phyloP scores from a whole-genome alignment of 108 stramenopile species.

The Stephanodiscus triporus region DNA sequence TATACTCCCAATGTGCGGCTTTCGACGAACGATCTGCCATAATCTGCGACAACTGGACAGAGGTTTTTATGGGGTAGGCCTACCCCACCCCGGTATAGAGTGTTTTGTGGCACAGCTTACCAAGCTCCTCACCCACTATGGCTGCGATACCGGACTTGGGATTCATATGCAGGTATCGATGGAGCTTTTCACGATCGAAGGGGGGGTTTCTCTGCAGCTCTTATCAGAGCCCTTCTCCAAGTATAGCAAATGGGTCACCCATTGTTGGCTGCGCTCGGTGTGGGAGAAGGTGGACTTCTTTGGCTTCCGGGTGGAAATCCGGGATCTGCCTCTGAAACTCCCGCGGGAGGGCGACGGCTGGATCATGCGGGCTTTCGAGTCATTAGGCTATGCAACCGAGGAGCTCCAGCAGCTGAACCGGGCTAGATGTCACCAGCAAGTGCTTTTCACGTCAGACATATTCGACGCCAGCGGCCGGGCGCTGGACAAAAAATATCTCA shows the following conservation, averaged over 20 bases:
- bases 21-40: not conserved
- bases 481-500: conserved; percentile 20
- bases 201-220: conserved; percentile 17
- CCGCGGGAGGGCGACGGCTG: conserved; percentile 27
- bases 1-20: conserved; percentile 6
- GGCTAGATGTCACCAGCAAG: conserved; percentile 26
- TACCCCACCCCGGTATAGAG: conserved; percentile 12
- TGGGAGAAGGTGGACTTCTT: conserved; percentile 22
- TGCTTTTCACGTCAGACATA: conserved; percentile 24
- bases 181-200: not conserved
- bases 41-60: not conserved
- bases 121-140: conserved; percentile 15
- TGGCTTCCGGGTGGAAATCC: not conserved
- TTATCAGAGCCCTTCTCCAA: not conserved
- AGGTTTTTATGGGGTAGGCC: conserved; percentile 19
- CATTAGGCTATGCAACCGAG: not conserved
- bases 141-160: not conserved
- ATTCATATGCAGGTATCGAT: not conserved
- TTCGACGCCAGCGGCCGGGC: conserved; percentile 4
- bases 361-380: conserved; percentile 19
- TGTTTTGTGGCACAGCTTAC: not conserved
- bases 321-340: not conserved
- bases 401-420: conserved; percentile 16
- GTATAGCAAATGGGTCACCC: not conserved
- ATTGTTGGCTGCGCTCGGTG: conserved; percentile 14